Evolutionary conservation across 441 rosid species (phyloP).

Genomic region (Eugenia klotzschiana): DNA sequence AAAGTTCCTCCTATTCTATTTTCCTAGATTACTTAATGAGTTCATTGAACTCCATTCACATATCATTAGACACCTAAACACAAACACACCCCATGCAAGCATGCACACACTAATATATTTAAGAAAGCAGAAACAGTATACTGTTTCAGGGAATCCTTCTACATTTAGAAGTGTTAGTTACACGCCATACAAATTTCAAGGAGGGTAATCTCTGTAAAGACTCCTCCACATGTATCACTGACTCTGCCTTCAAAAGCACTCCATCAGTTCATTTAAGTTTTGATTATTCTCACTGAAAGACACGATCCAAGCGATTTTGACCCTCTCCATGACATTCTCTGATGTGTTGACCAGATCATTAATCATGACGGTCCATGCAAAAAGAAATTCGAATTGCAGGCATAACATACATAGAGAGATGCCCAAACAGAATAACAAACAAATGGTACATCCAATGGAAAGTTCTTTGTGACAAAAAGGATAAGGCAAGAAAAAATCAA

Average conservation of each 20-base stretch:
- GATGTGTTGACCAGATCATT: background rate
- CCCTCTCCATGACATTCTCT: background rate
- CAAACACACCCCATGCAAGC: background rate
- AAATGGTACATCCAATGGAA: background rate
- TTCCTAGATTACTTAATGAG: background rate
- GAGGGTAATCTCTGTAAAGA: background rate
- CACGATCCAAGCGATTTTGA: background rate
- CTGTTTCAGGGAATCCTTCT: background rate
- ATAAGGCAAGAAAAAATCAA: background rate
- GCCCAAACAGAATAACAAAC: background rate
- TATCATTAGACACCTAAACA: background rate
- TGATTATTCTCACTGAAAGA: background rate
- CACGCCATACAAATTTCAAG: background rate
- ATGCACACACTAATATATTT: background rate
- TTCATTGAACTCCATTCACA: background rate
- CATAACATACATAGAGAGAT: background rate
- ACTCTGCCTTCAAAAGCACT: background rate
- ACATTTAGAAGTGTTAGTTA: background rate
- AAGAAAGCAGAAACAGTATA: background rate
- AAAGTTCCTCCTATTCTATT: background rate
- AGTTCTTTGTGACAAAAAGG: background rate
- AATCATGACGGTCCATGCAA: background rate
- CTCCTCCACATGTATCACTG: background rate
- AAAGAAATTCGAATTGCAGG: background rate
- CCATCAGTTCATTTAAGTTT: background rate